These are phyloP conservation scores for Hygrocybe coccinea DNA, from an alignment of 768 basidiomycete species.

Conservation along the genomic window DNA sequence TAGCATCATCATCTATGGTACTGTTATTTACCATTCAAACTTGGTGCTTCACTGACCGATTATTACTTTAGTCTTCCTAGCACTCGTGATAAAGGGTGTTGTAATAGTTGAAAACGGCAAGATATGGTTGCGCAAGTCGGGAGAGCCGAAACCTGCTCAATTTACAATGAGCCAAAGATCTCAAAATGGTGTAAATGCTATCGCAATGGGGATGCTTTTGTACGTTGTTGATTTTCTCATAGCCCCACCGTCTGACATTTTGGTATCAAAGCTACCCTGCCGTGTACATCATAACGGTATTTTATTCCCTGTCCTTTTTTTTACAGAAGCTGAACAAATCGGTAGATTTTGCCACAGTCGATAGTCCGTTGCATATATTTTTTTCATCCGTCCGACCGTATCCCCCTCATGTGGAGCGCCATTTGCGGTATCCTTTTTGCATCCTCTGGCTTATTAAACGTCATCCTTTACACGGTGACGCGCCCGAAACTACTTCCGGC, in stretches of 20 bases:
- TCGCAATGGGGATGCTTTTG: conserved; percentile 40
- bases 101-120: not conserved
- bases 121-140: not conserved
- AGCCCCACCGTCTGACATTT: not conserved
- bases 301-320: not conserved
- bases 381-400: conserved; percentile 9
- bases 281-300: conserved; percentile 11
- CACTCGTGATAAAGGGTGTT: conserved; percentile 12
- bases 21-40: conserved; percentile 19
- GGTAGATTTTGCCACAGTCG: conserved; percentile 37
- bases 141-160: not conserved
- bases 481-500: conserved; percentile 37
- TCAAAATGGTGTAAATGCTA: conserved; percentile 7
- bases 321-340: conserved; percentile 21
- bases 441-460: conserved; percentile 39
- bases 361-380: conserved; percentile 36
- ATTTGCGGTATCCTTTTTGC: conserved; percentile 37
- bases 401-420: conserved; percentile 34
- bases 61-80: conserved; percentile 10
- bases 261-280: conserved; percentile 29
- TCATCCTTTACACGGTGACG: conserved; percentile 34
- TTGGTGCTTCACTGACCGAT: not conserved
- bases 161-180: not conserved
- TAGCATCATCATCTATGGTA: conserved; percentile 37
- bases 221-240: conserved; percentile 19